These are phyloP conservation scores for Aspergillus cavernicola DNA, from an alignment of 495 filamentous ascomycete species.

Conservation along the genomic window DNA sequence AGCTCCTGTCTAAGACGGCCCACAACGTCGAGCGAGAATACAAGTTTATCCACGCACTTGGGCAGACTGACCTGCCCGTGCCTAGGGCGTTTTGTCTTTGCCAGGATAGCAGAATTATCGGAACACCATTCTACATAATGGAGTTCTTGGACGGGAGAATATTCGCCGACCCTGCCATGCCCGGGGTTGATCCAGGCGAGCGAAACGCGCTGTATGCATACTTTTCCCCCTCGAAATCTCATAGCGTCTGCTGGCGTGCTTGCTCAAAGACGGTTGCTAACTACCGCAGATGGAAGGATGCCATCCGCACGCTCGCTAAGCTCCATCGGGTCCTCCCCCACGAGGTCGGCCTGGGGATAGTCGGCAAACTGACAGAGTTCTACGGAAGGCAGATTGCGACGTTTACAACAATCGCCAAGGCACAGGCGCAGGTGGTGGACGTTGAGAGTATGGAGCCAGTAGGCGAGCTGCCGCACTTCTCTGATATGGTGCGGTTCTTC, in stretches of 20 bases:
- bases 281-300: constrained; percentile 12
- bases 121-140: constrained; percentile 13
- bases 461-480: constrained; percentile 3
- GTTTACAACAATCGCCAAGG: background rate
- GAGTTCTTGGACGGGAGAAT: constrained; percentile 13
- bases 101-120: background rate
- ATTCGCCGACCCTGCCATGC: constrained; percentile 3
- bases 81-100: constrained; percentile 6
- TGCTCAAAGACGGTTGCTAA: too few species aligned
- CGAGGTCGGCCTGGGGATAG: background rate
- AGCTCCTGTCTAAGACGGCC: constrained; percentile 46
- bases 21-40: constrained; percentile 15
- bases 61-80: constrained; percentile 4
- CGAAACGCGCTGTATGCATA: background rate
- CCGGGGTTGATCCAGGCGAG: background rate
- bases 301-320: background rate
- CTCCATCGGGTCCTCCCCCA: background rate
- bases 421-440: background rate
- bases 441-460: background rate
- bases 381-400: constrained; percentile 6
- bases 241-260: too few species aligned
- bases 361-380: constrained; percentile 1
- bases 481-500: constrained; percentile 4
- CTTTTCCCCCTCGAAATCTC: too few species aligned
- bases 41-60: constrained; percentile 1